Base-by-base conservation (phyloP, 345 rosid genomes). In the Lenwebbia sp. region DNA sequence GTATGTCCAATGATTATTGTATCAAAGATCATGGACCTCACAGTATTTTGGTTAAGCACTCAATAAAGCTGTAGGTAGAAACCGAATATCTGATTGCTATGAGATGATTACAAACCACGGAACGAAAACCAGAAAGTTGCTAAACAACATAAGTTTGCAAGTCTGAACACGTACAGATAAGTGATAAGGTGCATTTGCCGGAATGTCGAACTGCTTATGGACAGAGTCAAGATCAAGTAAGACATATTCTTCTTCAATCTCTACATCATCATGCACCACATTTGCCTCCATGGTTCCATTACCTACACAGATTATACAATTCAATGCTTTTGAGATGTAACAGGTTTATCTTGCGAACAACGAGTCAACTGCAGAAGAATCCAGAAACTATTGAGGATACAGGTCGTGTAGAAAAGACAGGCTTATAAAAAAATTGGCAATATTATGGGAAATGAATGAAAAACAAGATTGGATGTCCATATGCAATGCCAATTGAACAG, bases 201-300 rank as follows among this genome's bases (percentile, higher is more conserved):
- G 92, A 56, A 94, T 87, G 54, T 91, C 89, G 60, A 94, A 57
- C 76, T 86, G 85, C 10, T 88, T 92, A 33, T 87, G 85, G 70
- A 94, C 88, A 44, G 85, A 88, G 84, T 91, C 92, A 53, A 94
- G 90, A 88, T 94, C 96, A 74, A 94, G 93, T 82, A 94, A 75
- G 40, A 92, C 88, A 83, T 89, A 91, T 87, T 92, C 96, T 85
- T 90, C 93, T 56, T 88, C 93, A 37, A 86, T 87, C 83, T 85
- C 83, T 23, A 83, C 85, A 56, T 15, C 85, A 54, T 54, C 82
- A 21, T 19, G 86, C 75, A 22, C 82, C 28, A 83, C 75, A 65
- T 83, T 89, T 44, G 88, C 90, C 53, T 92, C 93, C 91, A 91
- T 93, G n/a, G 13, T 84, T 88, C 28, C 85, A 84, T 9, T 40